Conservation (phyloP, 805 yeast genomes). For the Monosporozyma yasuniensis region DNA sequence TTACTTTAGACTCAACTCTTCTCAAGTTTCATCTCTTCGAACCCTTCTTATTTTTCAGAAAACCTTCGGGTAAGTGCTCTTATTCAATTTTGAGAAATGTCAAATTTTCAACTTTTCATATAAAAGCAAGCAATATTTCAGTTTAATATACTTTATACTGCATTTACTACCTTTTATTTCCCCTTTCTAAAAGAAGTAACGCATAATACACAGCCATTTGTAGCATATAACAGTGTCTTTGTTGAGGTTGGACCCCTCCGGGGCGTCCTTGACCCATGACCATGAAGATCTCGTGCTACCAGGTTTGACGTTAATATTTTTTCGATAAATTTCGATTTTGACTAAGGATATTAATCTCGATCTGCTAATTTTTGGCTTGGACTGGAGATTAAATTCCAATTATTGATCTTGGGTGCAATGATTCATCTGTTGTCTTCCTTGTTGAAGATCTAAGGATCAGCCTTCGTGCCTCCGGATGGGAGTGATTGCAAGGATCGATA, state of each 20-base stretch:
- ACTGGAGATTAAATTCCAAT: constrained; percentile 47
- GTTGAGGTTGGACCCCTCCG: constrained; percentile 58
- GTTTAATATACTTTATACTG: too few species aligned
- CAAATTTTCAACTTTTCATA: background rate
- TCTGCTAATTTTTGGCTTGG: constrained; percentile 31
- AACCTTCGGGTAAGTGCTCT: background rate
- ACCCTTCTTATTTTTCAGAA: background rate
- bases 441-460: constrained; percentile 49
- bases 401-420: constrained; percentile 70
- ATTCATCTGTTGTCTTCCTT: constrained; percentile 41
- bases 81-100: background rate
- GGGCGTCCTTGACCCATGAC: constrained; percentile 67
- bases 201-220: constrained; percentile 59
- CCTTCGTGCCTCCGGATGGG: constrained; percentile 77
- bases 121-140: background rate
- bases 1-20: too few species aligned
- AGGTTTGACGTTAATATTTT: background rate
- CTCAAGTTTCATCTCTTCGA: background rate
- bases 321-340: background rate
- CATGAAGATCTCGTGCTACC: constrained; percentile 42
- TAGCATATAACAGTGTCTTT: constrained; percentile 51
- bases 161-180: background rate
- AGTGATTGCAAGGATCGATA: constrained; percentile 44
- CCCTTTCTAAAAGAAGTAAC: constrained; percentile 32
- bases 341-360: constrained; percentile 1